Evolutionary conservation across 2,329 filamentous ascomycete species (phyloP), one percentile per base, ranked within the genome.

Genomic region (Fusarium concolor): DNA sequence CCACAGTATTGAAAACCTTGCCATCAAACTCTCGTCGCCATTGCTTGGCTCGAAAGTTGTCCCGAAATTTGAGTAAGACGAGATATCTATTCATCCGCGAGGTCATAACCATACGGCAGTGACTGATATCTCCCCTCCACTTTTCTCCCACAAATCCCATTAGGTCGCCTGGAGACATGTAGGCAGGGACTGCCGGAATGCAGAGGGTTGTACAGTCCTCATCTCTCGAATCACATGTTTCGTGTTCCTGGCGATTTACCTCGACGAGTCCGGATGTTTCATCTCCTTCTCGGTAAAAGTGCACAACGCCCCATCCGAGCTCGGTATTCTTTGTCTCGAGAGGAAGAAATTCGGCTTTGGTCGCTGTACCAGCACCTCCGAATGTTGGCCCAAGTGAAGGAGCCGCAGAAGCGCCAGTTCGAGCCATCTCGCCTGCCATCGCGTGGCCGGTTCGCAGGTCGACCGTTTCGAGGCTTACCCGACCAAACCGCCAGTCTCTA

Each of bases 101-200:
- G 2, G 96, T 98, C 84, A 94, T 90, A 56, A 99, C 92, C 88
- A 99, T 93, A 53, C 96, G 86, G 76, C 97, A 97, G 81, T 99
- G 96, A 72, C 91, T 96, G 60, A 99, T 93, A 62, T 94, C 87
- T 59, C 92, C 88, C 76, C 92, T 88, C 77, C 95, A 97, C 75
- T 89, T 89, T 76, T 97, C 92, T 5, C 96, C 96, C 8, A 98
- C 88, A 73, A 96, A 98, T 1, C 93, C 94, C 67, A 98, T 81
- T 61, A 99, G 93, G 75, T 98, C 95, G 9, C 92, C 91, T 0
- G 94, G 92, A 10, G 93, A 93, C 82, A 98, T 91, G 78, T 97
- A 98, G 29, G 92, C 96, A 9, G 96, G 96, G 15, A 99, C 95
- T 7, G 95, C 94, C 28, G 97, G 89, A 67, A 99, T 95, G 78